A percentile compares a stretch with the other conserved stretches of the same genome.
Evolutionary conservation across 1,284 basidiomycete species (phyloP).

Genomic region (Irpex rosettiformis): DNA sequence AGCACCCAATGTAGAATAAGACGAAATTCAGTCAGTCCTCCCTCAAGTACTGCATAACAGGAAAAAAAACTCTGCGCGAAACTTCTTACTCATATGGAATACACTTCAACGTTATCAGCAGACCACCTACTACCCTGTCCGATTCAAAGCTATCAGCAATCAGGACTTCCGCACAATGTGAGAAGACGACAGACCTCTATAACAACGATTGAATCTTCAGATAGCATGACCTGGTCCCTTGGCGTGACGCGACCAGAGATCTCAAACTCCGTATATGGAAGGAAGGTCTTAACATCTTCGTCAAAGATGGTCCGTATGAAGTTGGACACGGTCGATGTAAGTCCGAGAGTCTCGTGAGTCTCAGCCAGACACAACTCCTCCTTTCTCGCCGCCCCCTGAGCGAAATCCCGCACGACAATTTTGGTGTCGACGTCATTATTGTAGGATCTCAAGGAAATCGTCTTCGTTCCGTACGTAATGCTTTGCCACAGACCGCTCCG

Average conservation of each 20-base stretch:
- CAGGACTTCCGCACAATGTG: background rate
- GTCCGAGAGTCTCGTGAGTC: too few relatives aligned
- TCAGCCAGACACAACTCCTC: background rate
- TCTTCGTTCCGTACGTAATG: constrained; percentile 8
- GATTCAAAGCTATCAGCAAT: background rate
- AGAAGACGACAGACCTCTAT: constrained; percentile 4
- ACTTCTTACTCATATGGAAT: background rate
- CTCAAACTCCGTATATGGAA: background rate
- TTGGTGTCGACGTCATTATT: background rate
- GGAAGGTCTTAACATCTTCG: background rate
- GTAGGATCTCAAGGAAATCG: background rate
- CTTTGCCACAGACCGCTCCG: constrained; percentile 13
- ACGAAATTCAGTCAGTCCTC: too few relatives aligned
- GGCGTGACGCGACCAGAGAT: background rate
- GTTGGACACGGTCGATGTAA: too few relatives aligned
- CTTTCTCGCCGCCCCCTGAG: background rate
- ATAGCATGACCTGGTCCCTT: constrained; percentile 3
- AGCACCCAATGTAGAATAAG: too few relatives aligned
- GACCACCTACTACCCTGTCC: background rate
- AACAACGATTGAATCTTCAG: constrained; percentile 7
- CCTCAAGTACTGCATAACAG: too few relatives aligned
- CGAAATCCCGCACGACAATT: background rate
- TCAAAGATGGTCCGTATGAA: background rate
- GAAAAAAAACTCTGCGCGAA: too few relatives aligned
- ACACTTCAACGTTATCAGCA: background rate